These are phyloP conservation scores for Ophiocytium majus DNA, from an alignment of 352 stramenopile genomes.

Conservation along the genomic window DNA sequence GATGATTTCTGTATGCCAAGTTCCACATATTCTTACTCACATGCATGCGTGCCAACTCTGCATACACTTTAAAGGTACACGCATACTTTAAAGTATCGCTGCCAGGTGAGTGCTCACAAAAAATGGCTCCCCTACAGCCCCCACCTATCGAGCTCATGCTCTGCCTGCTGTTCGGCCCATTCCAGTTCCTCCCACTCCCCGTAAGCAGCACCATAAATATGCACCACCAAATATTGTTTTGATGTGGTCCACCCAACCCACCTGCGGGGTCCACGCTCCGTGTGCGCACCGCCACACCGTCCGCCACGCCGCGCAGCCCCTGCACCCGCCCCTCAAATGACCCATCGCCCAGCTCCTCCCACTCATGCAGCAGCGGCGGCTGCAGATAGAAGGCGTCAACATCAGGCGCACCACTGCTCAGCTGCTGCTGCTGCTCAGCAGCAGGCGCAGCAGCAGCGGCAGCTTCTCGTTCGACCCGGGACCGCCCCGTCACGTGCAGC, in stretches of 20 bases:
- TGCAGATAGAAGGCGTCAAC: conserved; percentile 17
- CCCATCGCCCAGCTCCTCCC: conserved; percentile 43
- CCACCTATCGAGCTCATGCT: too few relatives aligned
- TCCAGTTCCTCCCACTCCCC: not conserved
- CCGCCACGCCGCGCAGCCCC: conserved; percentile 40
- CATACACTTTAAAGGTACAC: too few relatives aligned
- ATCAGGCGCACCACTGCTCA: not conserved
- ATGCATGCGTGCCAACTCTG: too few relatives aligned
- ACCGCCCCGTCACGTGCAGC: conserved; percentile 38
- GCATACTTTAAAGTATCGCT: too few relatives aligned
- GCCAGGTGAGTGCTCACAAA: too few relatives aligned
- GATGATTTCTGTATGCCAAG: too few relatives aligned
- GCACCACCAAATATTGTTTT: not conserved
- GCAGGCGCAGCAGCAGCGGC: not conserved
- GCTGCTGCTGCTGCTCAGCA: not conserved
- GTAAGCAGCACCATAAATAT: not conserved
- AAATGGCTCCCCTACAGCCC: too few relatives aligned
- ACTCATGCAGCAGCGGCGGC: conserved; percentile 47
- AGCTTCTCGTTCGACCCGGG: not conserved
- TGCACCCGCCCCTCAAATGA: conserved; percentile 49
- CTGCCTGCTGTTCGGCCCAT: too few relatives aligned
- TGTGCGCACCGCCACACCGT: conserved; percentile 41
- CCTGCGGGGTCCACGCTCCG: conserved; percentile 29
- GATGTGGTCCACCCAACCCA: not conserved
- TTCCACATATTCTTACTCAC: too few relatives aligned